These are phyloP conservation scores for Alternaria metachromatica DNA, from an alignment of 2,329 filamentous ascomycete species.

Conservation along the genomic window DNA sequence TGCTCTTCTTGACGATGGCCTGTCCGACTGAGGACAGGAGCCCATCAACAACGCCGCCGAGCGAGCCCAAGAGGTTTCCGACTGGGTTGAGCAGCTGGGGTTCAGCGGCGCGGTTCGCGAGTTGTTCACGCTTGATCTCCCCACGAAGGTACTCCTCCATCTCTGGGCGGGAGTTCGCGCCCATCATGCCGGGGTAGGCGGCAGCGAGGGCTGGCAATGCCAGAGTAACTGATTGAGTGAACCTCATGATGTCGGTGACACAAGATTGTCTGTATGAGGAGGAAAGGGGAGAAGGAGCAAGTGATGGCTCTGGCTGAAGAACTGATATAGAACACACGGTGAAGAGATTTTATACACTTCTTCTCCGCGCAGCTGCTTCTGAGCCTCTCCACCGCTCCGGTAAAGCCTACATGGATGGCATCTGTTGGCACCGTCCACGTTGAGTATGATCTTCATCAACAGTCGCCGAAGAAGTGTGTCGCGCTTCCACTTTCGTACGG, in stretches of 20 bases:
- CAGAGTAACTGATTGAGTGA: slow-evolving; percentile 12
- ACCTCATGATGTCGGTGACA: slow-evolving; percentile 16
- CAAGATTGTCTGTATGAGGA: neutral
- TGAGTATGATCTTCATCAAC: slow-evolving; percentile 2
- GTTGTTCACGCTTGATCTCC: slow-evolving; percentile 14
- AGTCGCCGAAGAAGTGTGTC: neutral
- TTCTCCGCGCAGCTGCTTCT: neutral
- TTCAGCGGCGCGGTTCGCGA: slow-evolving; percentile 11
- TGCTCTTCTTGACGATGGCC: slow-evolving; percentile 19
- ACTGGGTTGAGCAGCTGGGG: slow-evolving; percentile 14
- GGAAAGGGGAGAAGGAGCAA: neutral
- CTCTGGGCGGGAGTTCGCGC: slow-evolving; percentile 17
- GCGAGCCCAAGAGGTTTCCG: slow-evolving; percentile 10
- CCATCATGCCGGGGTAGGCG: slow-evolving; percentile 26
- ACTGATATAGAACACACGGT: neutral
- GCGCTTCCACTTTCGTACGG: neutral
- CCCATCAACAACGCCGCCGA: slow-evolving; percentile 19
- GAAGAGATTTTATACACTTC: neutral
- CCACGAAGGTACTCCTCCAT: slow-evolving; percentile 16
- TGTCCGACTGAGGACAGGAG: slow-evolving; percentile 26
- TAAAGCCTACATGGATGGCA: neutral
- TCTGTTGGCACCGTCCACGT: neutral
- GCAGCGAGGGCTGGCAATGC: slow-evolving; percentile 20
- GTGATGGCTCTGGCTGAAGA: neutral
- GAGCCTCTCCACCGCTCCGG: neutral